Conservation (phyloP, 2,329 filamentous ascomycete genomes). For the Atkinsonella texensis region DNA sequence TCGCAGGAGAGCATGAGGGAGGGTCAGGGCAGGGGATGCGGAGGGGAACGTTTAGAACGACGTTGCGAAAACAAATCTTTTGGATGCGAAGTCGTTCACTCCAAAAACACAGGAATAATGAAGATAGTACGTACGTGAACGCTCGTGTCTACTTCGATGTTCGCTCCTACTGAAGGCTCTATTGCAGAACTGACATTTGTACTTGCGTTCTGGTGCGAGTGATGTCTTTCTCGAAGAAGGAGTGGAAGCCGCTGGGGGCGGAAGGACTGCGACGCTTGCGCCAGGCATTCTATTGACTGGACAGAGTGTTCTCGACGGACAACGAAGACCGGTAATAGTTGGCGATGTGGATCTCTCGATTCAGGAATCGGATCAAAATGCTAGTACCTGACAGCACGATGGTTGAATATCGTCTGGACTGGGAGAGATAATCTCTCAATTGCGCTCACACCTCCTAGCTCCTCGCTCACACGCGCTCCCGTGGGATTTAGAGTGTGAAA, state of each 20-base stretch:
- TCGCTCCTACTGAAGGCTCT: conserved; percentile 95
- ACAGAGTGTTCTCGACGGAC: conserved; percentile 18
- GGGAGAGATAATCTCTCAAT: conserved; percentile 11
- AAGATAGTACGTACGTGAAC: conserved; percentile 70
- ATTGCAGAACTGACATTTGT: conserved; percentile 99
- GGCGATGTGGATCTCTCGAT: conserved; percentile 5
- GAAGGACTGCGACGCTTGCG: conserved; percentile 52
- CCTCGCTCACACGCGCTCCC: conserved; percentile 52
- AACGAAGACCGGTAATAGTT: conserved; percentile 12
- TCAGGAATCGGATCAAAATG: conserved; percentile 14
- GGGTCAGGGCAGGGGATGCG: background rate
- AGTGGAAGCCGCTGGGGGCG: conserved; percentile 54
- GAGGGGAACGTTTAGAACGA: background rate
- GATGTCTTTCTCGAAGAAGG: conserved; percentile 65
- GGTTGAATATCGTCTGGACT: conserved; percentile 45
- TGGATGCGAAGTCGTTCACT: background rate
- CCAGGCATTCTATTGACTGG: conserved; percentile 50
- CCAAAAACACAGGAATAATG: background rate
- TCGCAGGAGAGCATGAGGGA: background rate
- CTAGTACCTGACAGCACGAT: conserved; percentile 34
- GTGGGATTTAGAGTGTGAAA: conserved; percentile 62
- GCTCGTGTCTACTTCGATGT: conserved; percentile 91
- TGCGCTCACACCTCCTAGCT: conserved; percentile 25
- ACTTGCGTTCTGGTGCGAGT: conserved; percentile 85
- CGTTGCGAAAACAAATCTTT: no score